These are phyloP conservation scores for Hyphopichia burtonii DNA, from an alignment of 1,139 yeast genomes.

Conservation along the genomic window DNA sequence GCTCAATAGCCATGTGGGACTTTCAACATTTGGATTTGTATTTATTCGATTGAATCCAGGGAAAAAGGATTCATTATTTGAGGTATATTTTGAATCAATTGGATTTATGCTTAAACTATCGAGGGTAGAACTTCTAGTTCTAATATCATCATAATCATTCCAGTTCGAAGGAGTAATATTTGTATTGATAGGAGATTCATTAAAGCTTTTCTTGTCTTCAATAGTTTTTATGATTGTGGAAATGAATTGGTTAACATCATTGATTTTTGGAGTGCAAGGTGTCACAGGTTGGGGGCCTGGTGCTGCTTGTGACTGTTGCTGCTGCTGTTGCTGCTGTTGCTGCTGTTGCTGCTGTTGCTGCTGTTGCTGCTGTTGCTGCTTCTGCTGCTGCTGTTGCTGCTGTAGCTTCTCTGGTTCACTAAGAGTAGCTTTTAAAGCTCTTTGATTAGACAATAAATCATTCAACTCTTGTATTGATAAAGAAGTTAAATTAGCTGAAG, in stretches of 20 bases:
- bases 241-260: constrained; percentile 1
- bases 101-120: constrained; percentile 4
- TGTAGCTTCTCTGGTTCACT: background rate
- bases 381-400: background rate
- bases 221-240: background rate
- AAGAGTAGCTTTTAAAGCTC: background rate
- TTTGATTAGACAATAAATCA: background rate
- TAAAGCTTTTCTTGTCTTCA: background rate
- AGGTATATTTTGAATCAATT: constrained; percentile 2
- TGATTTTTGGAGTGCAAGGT: constrained; percentile 1
- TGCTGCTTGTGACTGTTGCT: constrained; percentile 1
- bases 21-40: constrained; percentile 16
- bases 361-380: constrained; percentile 2
- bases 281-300: constrained; percentile 2
- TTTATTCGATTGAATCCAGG: background rate
- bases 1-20: constrained; percentile 40
- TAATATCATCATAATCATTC: background rate
- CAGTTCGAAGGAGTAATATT: background rate
- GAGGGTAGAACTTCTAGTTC: constrained; percentile 4
- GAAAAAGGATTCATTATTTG: background rate
- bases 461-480: background rate
- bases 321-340: constrained; percentile 1
- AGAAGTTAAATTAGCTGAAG: background rate
- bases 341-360: constrained; percentile 2
- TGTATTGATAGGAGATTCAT: background rate